phyloP scores from a whole-genome alignment of 2,329 filamentous ascomycete genomes.

The Colletotrichum chrysophilum region DNA sequence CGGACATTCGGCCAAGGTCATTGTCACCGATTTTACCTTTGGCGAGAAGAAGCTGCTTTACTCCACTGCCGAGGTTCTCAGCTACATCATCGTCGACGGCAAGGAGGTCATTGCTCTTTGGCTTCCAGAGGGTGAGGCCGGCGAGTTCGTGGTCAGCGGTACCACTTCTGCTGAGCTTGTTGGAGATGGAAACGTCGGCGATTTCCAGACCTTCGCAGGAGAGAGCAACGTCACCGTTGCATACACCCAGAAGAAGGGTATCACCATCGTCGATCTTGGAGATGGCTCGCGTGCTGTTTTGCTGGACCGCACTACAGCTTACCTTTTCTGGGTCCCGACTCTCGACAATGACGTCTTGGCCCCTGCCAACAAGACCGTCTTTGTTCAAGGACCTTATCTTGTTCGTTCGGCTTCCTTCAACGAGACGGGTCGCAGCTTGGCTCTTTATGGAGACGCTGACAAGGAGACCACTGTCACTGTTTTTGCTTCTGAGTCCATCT shows the following conservation, averaged over 20 bases:
- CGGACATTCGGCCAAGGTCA: constrained; percentile 66
- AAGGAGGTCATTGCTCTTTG: constrained; percentile 56
- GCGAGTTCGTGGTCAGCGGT: constrained; percentile 56
- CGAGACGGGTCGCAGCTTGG: constrained; percentile 37
- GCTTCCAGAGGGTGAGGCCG: constrained; percentile 57
- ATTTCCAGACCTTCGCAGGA: constrained; percentile 45
- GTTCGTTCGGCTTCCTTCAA: constrained; percentile 48
- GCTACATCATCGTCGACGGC: constrained; percentile 51
- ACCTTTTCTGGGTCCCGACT: constrained; percentile 61
- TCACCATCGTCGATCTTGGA: constrained; percentile 49
- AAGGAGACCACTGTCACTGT: constrained; percentile 46
- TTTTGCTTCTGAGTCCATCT: constrained; percentile 50
- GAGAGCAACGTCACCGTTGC: constrained; percentile 45
- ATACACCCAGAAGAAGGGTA: constrained; percentile 54
- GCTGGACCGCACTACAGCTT: constrained; percentile 58
- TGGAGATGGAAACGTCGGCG: constrained; percentile 42
- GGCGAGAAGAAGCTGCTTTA: constrained; percentile 57
- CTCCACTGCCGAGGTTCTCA: constrained; percentile 60
- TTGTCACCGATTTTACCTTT: constrained; percentile 64
- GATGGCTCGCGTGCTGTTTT: constrained; percentile 56
- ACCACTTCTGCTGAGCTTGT: constrained; percentile 30
- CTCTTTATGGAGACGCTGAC: constrained; percentile 50
- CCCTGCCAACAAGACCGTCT: constrained; percentile 49
- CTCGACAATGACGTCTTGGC: constrained; percentile 52
- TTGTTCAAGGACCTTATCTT: constrained; percentile 58